Percentiles rank a stretch among this genome's conserved stretches.
These are phyloP conservation scores for Aureobasidium sp. DNA, from an alignment of 2,329 filamentous ascomycete species.

Conservation along the genomic window DNA sequence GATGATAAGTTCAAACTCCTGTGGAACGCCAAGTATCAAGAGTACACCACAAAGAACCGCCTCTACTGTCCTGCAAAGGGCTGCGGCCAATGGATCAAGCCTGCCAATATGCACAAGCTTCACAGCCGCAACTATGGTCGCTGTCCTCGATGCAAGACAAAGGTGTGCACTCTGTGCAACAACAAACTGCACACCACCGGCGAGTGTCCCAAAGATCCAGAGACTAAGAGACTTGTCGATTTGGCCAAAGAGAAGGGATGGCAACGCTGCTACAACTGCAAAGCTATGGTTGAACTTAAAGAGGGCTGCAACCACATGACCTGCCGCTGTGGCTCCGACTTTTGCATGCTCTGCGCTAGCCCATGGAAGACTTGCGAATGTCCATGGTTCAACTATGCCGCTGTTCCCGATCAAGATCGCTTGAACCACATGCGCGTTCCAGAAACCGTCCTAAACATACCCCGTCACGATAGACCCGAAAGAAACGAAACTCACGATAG, in stretches of 20 bases:
- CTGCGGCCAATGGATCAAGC: constrained; percentile 75
- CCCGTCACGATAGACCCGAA: constrained; percentile 26
- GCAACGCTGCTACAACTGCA: constrained; percentile 69
- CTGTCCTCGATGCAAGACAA: constrained; percentile 63
- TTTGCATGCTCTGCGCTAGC: constrained; percentile 75
- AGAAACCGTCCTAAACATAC: constrained; percentile 22
- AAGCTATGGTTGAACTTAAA: constrained; percentile 64
- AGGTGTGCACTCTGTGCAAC: constrained; percentile 67
- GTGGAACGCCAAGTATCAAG: constrained; percentile 75
- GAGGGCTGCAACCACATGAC: constrained; percentile 86
- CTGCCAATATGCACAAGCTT: constrained; percentile 54
- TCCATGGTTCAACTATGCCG: constrained; percentile 63
- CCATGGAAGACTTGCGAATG: constrained; percentile 82
- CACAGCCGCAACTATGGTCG: constrained; percentile 54
- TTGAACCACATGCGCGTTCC: constrained; percentile 46
- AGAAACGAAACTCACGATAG: neutral
- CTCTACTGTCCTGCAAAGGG: constrained; percentile 66
- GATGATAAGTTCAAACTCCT: constrained; percentile 62
- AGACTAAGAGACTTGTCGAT: constrained; percentile 53
- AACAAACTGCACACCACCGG: constrained; percentile 61
- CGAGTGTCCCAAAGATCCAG: constrained; percentile 65
- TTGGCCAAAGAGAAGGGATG: constrained; percentile 60
- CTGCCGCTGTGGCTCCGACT: constrained; percentile 74
- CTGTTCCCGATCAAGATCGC: constrained; percentile 43
- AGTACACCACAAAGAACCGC: constrained; percentile 64